Evolutionary conservation across 2,329 filamentous ascomycete genomes (phyloP).

Genomic region (Fusarium nygamai): DNA sequence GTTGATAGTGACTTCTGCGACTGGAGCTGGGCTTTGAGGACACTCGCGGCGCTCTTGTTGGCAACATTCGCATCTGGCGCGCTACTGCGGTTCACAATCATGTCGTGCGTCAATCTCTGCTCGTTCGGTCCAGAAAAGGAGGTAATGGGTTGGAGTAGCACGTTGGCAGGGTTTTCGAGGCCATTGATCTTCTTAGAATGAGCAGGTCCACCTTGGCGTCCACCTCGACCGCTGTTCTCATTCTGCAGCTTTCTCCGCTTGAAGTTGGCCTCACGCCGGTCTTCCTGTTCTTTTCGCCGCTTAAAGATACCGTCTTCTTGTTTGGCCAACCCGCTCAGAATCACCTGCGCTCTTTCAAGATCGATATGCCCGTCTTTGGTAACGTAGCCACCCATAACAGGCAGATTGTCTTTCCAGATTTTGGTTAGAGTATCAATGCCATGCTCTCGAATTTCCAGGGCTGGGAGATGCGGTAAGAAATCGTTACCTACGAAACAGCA

Average conservation of each 20-base stretch:
- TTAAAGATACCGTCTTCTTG: constrained; percentile 95
- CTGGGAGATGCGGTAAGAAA: constrained; percentile 96
- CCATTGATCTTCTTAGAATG: constrained; percentile 43
- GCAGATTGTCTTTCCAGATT: constrained; percentile 96
- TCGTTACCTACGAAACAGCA: constrained; percentile 99
- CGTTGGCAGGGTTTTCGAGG: constrained; percentile 48
- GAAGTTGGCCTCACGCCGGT: constrained; percentile 80
- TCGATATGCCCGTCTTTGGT: constrained; percentile 96
- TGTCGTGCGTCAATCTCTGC: constrained; percentile 78
- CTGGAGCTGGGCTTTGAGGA: constrained; percentile 83
- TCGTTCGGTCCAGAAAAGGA: constrained; percentile 64
- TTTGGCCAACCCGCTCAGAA: constrained; percentile 86
- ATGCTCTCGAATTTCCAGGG: constrained; percentile 95
- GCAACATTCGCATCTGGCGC: constrained; percentile 77
- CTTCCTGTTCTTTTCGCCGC: constrained; percentile 85
- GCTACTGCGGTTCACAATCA: constrained; percentile 80
- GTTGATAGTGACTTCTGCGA: constrained; percentile 42
- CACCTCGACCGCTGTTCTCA: constrained; percentile 51
- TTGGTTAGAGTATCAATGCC: constrained; percentile 95
- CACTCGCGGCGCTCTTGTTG: constrained; percentile 94
- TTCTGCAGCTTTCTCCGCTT: constrained; percentile 82
- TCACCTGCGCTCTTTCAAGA: constrained; percentile 84
- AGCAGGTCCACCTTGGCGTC: constrained; percentile 24
- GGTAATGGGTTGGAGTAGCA: constrained; percentile 52
- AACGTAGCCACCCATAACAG: constrained; percentile 92